Conservation (phyloP, 2,329 filamentous ascomycete genomes). For the Exophiala aquamarina region DNA sequence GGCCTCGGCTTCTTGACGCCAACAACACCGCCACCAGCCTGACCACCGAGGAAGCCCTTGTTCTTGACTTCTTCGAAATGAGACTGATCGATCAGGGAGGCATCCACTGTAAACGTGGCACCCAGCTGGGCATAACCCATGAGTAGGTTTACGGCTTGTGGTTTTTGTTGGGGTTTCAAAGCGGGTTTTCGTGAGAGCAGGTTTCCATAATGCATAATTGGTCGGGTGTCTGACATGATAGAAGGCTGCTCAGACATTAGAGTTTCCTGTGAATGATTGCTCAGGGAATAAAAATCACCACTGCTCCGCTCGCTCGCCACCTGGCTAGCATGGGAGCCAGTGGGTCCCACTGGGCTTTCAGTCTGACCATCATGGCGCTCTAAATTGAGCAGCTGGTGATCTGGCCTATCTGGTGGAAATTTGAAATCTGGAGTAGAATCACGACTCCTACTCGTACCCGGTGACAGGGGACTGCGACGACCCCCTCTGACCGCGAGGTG, state of each 20-base stretch:
- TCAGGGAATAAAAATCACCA: slow-evolving; percentile 90
- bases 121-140: slow-evolving; percentile 97
- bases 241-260: slow-evolving; percentile 79
- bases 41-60: slow-evolving; percentile 84
- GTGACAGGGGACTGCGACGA: slow-evolving; percentile 22
- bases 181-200: slow-evolving; percentile 54
- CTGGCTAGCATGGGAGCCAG: slow-evolving; percentile 68
- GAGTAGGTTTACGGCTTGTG: slow-evolving; percentile 75
- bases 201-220: slow-evolving; percentile 32
- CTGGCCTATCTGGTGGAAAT: slow-evolving; percentile 50
- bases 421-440: slow-evolving; percentile 53
- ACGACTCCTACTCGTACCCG: slow-evolving; percentile 39
- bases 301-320: slow-evolving; percentile 83
- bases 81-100: slow-evolving; percentile 82
- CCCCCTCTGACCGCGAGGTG: slow-evolving; percentile 12
- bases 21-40: slow-evolving; percentile 78
- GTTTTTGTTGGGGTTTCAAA: slow-evolving; percentile 33
- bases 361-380: slow-evolving; percentile 31
- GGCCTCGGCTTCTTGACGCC: slow-evolving; percentile 71
- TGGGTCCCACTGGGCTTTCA: slow-evolving; percentile 7
- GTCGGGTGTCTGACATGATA: slow-evolving; percentile 36
- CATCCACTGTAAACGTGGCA: slow-evolving; percentile 88
- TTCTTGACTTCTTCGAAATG: slow-evolving; percentile 96
- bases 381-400: slow-evolving; percentile 17
- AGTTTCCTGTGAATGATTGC: slow-evolving; percentile 93